Percentiles rank a stretch among this genome's conserved stretches.
phyloP scores from a whole-genome alignment of 2,329 filamentous ascomycete species.

The Fusarium neocosmosporiellum region DNA sequence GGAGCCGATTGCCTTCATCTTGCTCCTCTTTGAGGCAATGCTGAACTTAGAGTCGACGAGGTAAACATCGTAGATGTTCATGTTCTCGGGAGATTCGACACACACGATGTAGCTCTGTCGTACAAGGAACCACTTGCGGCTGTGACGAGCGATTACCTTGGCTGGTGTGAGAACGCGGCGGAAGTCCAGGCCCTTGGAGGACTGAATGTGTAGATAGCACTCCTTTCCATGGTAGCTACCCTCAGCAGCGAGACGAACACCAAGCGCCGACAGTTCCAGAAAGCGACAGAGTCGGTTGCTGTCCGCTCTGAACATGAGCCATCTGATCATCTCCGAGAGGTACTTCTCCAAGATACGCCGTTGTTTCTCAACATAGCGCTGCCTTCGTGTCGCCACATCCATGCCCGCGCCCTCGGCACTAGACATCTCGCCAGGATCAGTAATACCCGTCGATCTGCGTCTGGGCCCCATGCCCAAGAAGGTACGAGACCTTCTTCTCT shows the following conservation, averaged over 20 bases:
- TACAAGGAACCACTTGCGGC: conserved; percentile 98
- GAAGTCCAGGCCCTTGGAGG: conserved; percentile 88
- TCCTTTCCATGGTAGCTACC: conserved; percentile 98
- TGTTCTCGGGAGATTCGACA: conserved; percentile 97
- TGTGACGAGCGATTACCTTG: conserved; percentile 84
- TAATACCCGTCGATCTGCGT: conserved; percentile 63
- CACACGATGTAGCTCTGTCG: conserved; percentile 97
- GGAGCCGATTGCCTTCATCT: conserved; percentile 63
- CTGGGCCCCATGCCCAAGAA: conserved; percentile 60
- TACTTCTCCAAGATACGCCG: conserved; percentile 89
- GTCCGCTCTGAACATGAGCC: conserved; percentile 95
- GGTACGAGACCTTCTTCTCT: conserved; percentile 63
- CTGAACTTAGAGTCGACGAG: conserved; percentile 91
- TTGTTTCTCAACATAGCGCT: conserved; percentile 82
- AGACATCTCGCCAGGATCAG: conserved; percentile 59
- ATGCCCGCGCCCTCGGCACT: conserved; percentile 57
- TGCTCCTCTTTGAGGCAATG: conserved; percentile 78
- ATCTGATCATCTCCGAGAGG: conserved; percentile 91
- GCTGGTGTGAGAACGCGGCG: conserved; percentile 82
- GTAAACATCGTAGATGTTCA: conserved; percentile 99
- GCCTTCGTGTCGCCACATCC: conserved; percentile 55
- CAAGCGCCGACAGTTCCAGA: conserved; percentile 91
- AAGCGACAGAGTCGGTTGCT: conserved; percentile 97
- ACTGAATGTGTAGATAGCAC: conserved; percentile 91
- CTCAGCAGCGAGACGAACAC: conserved; percentile 92